Conservation (phyloP, 2,329 filamentous ascomycete genomes). For the Elsinoe perseae region DNA sequence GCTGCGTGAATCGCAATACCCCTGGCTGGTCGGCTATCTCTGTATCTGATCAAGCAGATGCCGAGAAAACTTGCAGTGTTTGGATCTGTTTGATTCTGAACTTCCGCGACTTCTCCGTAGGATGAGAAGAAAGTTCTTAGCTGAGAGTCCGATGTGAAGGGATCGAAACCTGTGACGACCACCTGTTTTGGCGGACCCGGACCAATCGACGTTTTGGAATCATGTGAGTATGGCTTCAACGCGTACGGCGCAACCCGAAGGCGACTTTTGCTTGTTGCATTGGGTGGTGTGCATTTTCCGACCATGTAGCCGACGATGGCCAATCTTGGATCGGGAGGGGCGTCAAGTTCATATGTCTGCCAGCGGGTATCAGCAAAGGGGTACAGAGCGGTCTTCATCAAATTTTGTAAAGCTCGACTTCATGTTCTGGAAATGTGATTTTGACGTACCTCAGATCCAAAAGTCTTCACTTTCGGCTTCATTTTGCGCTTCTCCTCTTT, state of each 20-base stretch:
- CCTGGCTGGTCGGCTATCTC: constrained; percentile 55
- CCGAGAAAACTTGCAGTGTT: constrained; percentile 90
- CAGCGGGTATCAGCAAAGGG: constrained; percentile 35
- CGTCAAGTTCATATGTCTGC: constrained; percentile 58
- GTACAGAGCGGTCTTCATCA: constrained; percentile 32
- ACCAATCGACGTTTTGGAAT: constrained; percentile 74
- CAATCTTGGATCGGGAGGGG: constrained; percentile 75
- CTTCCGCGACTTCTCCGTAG: constrained; percentile 80
- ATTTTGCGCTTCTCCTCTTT: constrained; percentile 44
- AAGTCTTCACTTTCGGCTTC: constrained; percentile 28
- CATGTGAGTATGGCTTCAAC: constrained; percentile 72
- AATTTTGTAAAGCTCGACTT: constrained; percentile 32
- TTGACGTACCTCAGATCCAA: constrained; percentile 36
- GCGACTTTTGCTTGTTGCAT: constrained; percentile 61
- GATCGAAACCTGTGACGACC: constrained; percentile 93
- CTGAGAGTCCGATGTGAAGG: constrained; percentile 70
- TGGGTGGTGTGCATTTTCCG: constrained; percentile 39
- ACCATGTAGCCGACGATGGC: constrained; percentile 54
- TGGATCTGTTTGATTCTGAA: constrained; percentile 91
- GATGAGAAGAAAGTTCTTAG: constrained; percentile 67
- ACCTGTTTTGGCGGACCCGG: constrained; percentile 85
- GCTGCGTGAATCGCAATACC: constrained; percentile 58
- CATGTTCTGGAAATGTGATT: constrained; percentile 25
- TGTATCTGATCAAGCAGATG: constrained; percentile 84
- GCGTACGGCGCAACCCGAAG: constrained; percentile 68